Base-by-base conservation (phyloP, 2,329 filamentous ascomycete species). In the Plenodomus biglobosus region DNA sequence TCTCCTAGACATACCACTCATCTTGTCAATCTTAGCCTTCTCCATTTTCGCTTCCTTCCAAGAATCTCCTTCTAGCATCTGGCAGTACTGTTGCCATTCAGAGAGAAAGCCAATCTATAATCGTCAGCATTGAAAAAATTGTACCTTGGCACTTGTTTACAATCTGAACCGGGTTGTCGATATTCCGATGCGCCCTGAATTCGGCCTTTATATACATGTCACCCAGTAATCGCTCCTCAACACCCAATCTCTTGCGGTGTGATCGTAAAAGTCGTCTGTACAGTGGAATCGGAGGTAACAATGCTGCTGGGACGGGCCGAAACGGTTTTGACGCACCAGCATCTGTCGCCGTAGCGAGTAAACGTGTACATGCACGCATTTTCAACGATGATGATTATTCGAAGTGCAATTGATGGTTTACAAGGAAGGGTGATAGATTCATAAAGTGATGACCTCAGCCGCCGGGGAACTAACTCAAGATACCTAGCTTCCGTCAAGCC, bases 11-110 rank as follows among this genome's bases (percentile, higher is more conserved):
- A 61, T 71, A 95, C 91, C 92, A 70, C 88, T 97, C 90, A 97
- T 89, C 74, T 96, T 96, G 52, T 90, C 86, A 46, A 97, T 78
- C 73, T 96, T 96, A 1, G 76, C 78, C 59, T 84, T 83, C 56
- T 97, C 92, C 70, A 97, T 80, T 70, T 86, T 92, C 55, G 90
- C 89, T 1, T 87, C 92, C 50, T 82, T 79, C 94, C 94, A 97
- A 0, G 80, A 72, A 44, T 95, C 87, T 0, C 92, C 92, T 67
- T 97, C 92, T 15, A 99, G 76, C 68, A 90, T 86, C 70, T 99
- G 92, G 1, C 91, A 92, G 68, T 97, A 99, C 43, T 90, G 76
- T 72, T 99, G 94, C 92, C 92, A 99, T 72, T 97, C 92, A 0
- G 89, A 92, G 60, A 99, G 79, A 72, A 99, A 99, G 1, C 92